Evolutionary conservation across 2,329 filamentous ascomycete species (phyloP).

Genomic region (Venturiaceae sp.): DNA sequence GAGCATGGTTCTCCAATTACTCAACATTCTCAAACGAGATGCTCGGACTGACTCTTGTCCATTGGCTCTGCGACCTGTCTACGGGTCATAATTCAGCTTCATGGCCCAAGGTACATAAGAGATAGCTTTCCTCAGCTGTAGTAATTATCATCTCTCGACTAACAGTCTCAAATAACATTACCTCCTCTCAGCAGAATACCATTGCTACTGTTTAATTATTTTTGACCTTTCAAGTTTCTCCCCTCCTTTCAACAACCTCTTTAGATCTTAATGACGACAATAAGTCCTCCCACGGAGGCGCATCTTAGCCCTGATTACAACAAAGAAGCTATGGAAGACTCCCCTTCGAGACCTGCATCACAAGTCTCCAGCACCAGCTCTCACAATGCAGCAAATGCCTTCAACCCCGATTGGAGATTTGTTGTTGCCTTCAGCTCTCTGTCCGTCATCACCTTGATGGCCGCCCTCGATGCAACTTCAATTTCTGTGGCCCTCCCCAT

Average conservation of each 20-base stretch:
- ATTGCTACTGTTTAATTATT: not conserved
- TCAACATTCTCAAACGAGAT: not conserved
- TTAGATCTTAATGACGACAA: not conserved
- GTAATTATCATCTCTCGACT: not conserved
- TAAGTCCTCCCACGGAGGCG: not conserved
- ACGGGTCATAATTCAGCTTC: too few relatives aligned
- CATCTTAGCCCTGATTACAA: not conserved
- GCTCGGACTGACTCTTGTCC: not conserved
- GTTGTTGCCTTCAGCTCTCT: constrained; percentile 42
- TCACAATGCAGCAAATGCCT: constrained; percentile 3
- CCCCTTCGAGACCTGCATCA: not conserved
- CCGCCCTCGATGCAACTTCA: constrained; percentile 56
- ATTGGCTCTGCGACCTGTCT: too few relatives aligned
- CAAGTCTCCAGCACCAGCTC: not conserved
- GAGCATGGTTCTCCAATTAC: not conserved
- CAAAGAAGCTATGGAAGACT: not conserved
- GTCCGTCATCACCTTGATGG: constrained; percentile 44
- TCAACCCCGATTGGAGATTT: constrained; percentile 24
- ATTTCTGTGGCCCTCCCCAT: constrained; percentile 49
- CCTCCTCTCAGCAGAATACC: not conserved
- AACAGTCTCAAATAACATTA: not conserved
- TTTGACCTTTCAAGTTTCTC: not conserved
- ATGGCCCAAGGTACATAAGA: too few relatives aligned
- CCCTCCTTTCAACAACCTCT: too few relatives aligned
- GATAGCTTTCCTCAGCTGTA: not conserved